phyloP scores from a whole-genome alignment of 495 filamentous ascomycete species.

The Staphylotrichum longicolle region DNA sequence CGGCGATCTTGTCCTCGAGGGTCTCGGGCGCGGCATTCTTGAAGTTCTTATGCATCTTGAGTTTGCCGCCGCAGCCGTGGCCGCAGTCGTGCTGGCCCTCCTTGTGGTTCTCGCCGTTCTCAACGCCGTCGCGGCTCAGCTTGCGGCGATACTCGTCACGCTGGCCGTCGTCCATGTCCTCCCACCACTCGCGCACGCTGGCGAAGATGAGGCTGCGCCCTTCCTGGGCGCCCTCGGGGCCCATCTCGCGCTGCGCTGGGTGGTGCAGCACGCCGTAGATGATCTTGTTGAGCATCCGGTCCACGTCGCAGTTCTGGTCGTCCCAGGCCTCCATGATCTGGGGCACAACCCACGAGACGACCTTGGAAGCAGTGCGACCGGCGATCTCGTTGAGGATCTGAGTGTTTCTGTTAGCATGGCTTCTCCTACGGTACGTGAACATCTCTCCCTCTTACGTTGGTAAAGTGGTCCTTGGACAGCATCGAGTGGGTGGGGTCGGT shows the following conservation, averaged over 20 bases:
- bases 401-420: background rate
- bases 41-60: conserved; percentile 47
- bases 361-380: conserved; percentile 72
- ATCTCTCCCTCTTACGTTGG: conserved; percentile 49
- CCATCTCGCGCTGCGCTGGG: conserved; percentile 67
- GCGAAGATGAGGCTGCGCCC: conserved; percentile 74
- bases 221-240: conserved; percentile 69
- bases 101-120: conserved; percentile 74
- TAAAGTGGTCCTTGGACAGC: conserved; percentile 92
- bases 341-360: conserved; percentile 79
- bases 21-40: conserved; percentile 31
- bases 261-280: conserved; percentile 84
- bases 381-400: conserved; percentile 83
- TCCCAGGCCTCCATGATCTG: conserved; percentile 86
- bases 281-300: conserved; percentile 67
- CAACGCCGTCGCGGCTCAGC: conserved; percentile 72
- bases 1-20: conserved; percentile 48
- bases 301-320: conserved; percentile 63
- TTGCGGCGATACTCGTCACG: conserved; percentile 64
- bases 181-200: conserved; percentile 79
- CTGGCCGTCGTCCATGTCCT: conserved; percentile 56
- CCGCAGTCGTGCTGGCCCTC: conserved; percentile 79
- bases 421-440: too few species aligned
- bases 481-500: conserved; percentile 91
- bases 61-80: conserved; percentile 72